A percentile compares a stretch with the other conserved stretches of the same genome.
These are phyloP conservation scores for Podospora sp. DNA, from an alignment of 495 filamentous ascomycete genomes.

Conservation along the genomic window DNA sequence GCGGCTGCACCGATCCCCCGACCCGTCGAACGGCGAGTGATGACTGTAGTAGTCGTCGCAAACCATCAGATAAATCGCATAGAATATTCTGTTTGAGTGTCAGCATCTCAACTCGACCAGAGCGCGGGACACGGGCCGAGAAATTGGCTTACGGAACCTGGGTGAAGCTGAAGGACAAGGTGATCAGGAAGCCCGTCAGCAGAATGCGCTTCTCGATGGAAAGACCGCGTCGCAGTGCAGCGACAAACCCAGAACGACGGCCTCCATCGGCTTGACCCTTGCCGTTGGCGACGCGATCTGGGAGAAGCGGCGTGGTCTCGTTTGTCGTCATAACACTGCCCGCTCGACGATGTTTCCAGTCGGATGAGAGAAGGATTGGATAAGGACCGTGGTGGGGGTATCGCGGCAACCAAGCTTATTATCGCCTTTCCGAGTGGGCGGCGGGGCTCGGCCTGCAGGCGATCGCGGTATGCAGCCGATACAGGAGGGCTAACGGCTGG, in stretches of 20 bases:
- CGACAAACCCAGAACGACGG: background rate
- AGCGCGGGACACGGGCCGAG: background rate
- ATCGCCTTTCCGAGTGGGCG: background rate
- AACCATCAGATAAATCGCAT: conserved; percentile 60
- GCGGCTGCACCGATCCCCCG: conserved; percentile 48
- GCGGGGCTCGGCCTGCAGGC: background rate
- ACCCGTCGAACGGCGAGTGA: conserved; percentile 41
- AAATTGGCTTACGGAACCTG: conserved; percentile 55
- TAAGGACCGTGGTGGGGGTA: background rate
- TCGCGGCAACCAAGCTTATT: background rate
- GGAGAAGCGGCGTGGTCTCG: conserved; percentile 14
- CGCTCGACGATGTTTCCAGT: background rate
- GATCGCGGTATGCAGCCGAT: conserved; percentile 12
- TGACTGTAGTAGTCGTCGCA: conserved; percentile 58
- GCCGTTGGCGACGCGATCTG: background rate
- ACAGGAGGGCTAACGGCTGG: conserved; percentile 6
- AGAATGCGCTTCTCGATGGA: conserved; percentile 48
- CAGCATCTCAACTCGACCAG: background rate
- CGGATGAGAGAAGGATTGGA: background rate
- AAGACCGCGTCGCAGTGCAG: background rate
- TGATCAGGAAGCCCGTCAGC: conserved; percentile 56
- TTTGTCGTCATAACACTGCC: background rate
- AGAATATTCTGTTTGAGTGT: conserved; percentile 48
- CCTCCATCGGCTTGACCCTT: background rate
- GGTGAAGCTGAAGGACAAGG: conserved; percentile 59